Percentiles rank a stretch among this genome's conserved stretches.
Conservation (phyloP, 2,329 filamentous ascomycete genomes). For the Gnomoniopsis sp. region DNA sequence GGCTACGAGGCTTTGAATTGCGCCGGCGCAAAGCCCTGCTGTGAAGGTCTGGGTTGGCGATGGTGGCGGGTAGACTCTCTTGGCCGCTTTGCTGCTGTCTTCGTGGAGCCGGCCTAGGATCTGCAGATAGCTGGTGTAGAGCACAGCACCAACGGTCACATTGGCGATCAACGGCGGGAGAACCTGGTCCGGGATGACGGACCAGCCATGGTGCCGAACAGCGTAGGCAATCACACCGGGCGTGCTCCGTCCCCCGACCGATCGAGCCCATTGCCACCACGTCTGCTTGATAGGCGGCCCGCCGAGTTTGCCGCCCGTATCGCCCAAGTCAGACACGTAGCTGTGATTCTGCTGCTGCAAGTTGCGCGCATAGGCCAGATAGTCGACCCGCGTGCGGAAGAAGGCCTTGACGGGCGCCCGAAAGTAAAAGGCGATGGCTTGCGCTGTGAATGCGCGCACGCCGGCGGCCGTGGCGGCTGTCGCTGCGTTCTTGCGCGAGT, state of each 20-base stretch:
- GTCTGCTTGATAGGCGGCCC: slow-evolving; percentile 15
- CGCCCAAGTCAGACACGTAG: slow-evolving; percentile 8
- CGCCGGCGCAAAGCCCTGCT: slow-evolving; percentile 67
- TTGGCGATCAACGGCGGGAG: slow-evolving; percentile 73
- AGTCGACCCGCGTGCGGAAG: slow-evolving; percentile 87
- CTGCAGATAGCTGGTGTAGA: slow-evolving; percentile 74
- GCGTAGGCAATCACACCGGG: slow-evolving; percentile 67
- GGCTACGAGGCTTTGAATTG: slow-evolving; percentile 67
- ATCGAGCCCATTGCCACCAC: slow-evolving; percentile 46
- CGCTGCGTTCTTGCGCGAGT: slow-evolving; percentile 51
- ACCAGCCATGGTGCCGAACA: slow-evolving; percentile 67
- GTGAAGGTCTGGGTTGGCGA: slow-evolving; percentile 60
- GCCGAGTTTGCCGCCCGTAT: slow-evolving; percentile 17
- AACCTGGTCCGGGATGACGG: slow-evolving; percentile 72
- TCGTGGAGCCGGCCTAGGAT: slow-evolving; percentile 64
- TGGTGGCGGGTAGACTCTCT: slow-evolving; percentile 69
- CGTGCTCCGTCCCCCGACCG: slow-evolving; percentile 49
- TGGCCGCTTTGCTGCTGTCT: slow-evolving; percentile 53
- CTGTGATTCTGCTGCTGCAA: slow-evolving; percentile 40
- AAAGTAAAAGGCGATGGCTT: slow-evolving; percentile 88
- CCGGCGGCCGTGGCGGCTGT: slow-evolving; percentile 81
- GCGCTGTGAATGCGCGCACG: slow-evolving; percentile 77
- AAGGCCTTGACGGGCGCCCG: slow-evolving; percentile 88
- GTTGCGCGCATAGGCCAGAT: slow-evolving; percentile 57
- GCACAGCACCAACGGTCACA: slow-evolving; percentile 67